Conservation (phyloP, 371 early-diverging fungal species). For the Parasitella parasitica region DNA sequence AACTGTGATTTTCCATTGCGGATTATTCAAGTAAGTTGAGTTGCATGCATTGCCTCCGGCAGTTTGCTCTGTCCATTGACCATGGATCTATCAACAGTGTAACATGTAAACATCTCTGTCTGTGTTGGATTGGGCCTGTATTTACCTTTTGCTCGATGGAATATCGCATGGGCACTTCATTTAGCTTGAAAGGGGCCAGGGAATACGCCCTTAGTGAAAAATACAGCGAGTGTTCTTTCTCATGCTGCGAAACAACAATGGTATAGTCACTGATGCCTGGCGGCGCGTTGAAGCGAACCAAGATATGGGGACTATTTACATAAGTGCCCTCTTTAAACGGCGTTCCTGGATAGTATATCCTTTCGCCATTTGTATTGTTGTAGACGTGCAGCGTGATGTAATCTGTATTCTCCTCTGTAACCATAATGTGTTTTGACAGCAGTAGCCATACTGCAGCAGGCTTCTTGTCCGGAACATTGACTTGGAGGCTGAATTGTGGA, state of each 20-base stretch:
- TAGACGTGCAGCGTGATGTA: constrained; percentile 86
- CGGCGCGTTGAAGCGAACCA: constrained; percentile 71
- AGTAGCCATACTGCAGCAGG: constrained; percentile 75
- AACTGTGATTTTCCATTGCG: constrained; percentile 72
- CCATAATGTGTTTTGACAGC: constrained; percentile 79
- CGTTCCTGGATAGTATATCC: constrained; percentile 77
- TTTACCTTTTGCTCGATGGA: constrained; percentile 61
- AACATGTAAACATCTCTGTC: no score
- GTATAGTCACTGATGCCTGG: constrained; percentile 66
- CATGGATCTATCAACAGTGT: constrained; percentile 39
- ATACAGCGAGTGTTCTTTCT: constrained; percentile 65
- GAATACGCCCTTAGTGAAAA: constrained; percentile 78
- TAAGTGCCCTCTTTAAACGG: constrained; percentile 76
- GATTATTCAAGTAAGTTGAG: constrained; percentile 74
- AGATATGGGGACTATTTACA: constrained; percentile 83
- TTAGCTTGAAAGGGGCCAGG: constrained; percentile 63
- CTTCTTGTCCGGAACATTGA: constrained; percentile 56
- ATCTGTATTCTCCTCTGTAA: constrained; percentile 81
- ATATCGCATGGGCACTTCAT: constrained; percentile 65
- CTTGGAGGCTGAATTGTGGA: constrained; percentile 72
- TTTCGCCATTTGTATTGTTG: constrained; percentile 63
- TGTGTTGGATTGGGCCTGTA: no score
- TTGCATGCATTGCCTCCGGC: constrained; percentile 79
- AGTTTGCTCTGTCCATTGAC: constrained; percentile 77
- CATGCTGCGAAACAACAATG: constrained; percentile 80